phyloP scores from a whole-genome alignment of 2,329 filamentous ascomycete species.

The Hansfordia pulvinata region DNA sequence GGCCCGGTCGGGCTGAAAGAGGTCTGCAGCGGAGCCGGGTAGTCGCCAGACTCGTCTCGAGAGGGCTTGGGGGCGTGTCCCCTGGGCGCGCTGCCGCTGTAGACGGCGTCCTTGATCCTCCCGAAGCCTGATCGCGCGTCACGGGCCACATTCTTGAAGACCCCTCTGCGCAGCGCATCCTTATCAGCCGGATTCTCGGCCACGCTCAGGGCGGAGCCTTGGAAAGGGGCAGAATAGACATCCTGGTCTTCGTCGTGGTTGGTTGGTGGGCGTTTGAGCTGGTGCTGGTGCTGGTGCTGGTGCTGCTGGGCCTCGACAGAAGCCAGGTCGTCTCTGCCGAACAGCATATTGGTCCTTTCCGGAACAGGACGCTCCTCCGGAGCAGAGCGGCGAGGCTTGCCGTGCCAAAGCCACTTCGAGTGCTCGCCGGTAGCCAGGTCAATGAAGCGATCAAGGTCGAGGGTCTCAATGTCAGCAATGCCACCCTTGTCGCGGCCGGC shows the following conservation, averaged over 20 bases:
- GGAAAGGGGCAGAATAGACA: conserved; percentile 27
- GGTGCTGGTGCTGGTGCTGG: too few species aligned
- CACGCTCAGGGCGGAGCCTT: conserved; percentile 31
- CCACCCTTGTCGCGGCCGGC: conserved; percentile 75
- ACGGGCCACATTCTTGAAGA: conserved; percentile 69
- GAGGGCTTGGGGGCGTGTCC: conserved; percentile 41
- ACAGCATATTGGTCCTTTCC: conserved; percentile 31
- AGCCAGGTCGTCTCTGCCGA: conserved; percentile 42
- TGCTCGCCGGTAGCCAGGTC: conserved; percentile 68
- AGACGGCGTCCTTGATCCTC: conserved; percentile 72
- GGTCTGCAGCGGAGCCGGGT: conserved; percentile 21
- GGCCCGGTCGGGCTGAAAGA: conserved; percentile 19
- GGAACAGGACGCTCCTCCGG: conserved; percentile 30
- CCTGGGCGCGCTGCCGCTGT: conserved; percentile 37
- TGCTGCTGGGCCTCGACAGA: too few species aligned
- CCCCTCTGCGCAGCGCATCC: conserved; percentile 46
- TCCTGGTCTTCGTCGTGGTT: conserved; percentile 29
- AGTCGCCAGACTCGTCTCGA: conserved; percentile 35
- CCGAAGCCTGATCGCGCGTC: conserved; percentile 74
- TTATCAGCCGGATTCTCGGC: conserved; percentile 36
- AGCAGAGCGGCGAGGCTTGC: conserved; percentile 61
- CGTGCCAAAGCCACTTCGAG: conserved; percentile 89
- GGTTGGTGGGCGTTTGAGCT: too few species aligned
- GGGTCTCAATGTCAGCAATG: conserved; percentile 83
- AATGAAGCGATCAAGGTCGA: conserved; percentile 76